A percentile compares a stretch with the other conserved stretches of the same genome.
Evolutionary conservation across 1,284 basidiomycete genomes (phyloP).

Genomic region (Heterobasidion parviporum): DNA sequence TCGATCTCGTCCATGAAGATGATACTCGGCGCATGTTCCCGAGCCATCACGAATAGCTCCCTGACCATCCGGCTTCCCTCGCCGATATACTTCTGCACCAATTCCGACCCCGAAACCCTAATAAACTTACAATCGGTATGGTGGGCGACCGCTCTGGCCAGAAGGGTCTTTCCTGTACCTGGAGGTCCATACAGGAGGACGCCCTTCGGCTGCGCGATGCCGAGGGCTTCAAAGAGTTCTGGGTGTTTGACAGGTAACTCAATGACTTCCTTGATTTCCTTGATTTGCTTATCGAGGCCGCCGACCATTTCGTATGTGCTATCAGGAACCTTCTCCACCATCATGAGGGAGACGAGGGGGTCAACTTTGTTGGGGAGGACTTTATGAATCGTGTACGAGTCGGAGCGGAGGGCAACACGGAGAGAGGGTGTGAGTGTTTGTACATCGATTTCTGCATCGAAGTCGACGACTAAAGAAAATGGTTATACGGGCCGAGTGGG

Average conservation of each 20-base stretch:
- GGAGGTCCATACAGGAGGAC: conserved; percentile 95
- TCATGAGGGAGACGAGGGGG: conserved; percentile 94
- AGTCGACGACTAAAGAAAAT: conserved; percentile 77
- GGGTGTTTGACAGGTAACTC: conserved; percentile 98
- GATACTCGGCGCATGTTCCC: conserved; percentile 98
- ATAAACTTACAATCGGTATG: conserved; percentile 99
- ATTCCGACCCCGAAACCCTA: conserved; percentile 88
- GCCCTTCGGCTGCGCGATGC: conserved; percentile 97
- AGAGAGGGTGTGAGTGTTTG: conserved; percentile 77
- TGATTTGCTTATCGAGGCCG: conserved; percentile 97
- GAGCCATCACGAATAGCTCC: conserved; percentile 97
- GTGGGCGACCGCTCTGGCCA: conserved; percentile 92
- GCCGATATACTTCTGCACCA: conserved; percentile 99
- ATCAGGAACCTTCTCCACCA: conserved; percentile 99
- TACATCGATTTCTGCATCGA: conserved; percentile 85
- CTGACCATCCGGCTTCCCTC: conserved; percentile 96
- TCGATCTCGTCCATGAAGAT: conserved; percentile 99
- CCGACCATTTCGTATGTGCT: conserved; percentile 99
- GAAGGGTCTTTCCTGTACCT: conserved; percentile 93
- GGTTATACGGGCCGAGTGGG: not conserved
- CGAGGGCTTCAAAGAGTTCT: conserved; percentile 92
- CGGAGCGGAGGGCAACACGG: conserved; percentile 92
- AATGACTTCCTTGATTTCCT: conserved; percentile 99
- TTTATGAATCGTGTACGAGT: conserved; percentile 92
- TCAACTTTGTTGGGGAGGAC: conserved; percentile 95